phyloP scores from a whole-genome alignment of 2,329 filamentous ascomycete species.

The Sarocladiaceae sp. region DNA sequence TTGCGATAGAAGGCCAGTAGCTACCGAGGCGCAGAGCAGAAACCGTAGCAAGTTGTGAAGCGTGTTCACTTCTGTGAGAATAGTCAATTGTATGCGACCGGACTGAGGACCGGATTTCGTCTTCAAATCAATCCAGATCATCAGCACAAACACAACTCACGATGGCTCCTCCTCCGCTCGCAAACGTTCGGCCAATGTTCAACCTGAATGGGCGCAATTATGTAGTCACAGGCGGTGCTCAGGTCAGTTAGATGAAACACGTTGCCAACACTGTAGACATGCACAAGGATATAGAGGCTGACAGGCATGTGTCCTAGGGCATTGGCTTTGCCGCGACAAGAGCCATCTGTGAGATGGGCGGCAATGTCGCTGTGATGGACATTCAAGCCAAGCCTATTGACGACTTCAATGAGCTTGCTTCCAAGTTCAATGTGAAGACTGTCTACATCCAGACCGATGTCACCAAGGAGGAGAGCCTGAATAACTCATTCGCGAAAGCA shows the following conservation, averaged over 20 bases:
- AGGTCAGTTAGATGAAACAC: not conserved
- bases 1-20: too few species aligned
- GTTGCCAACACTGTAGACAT: not conserved
- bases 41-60: too few species aligned
- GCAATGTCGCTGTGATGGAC: constrained; percentile 33
- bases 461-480: constrained; percentile 22
- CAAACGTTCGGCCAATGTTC: not conserved
- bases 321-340: constrained; percentile 33
- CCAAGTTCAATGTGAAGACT: constrained; percentile 19
- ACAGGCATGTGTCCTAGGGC: constrained; percentile 23
- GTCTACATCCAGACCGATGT: constrained; percentile 28
- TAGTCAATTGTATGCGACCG: too few species aligned
- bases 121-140: too few species aligned
- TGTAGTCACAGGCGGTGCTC: constrained; percentile 7
- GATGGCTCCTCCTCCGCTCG: constrained; percentile 4
- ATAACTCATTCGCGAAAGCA: constrained; percentile 19
- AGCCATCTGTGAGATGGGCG: constrained; percentile 35
- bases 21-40: too few species aligned
- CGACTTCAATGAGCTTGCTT: constrained; percentile 13
- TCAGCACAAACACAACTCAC: too few species aligned
- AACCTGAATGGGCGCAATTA: constrained; percentile 2
- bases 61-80: too few species aligned
- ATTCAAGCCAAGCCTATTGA: constrained; percentile 25
- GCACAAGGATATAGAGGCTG: not conserved
- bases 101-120: too few species aligned